Evolutionary conservation across 78 protist genomes (phyloP).

Genomic region (Dictyostelium intermedium): DNA sequence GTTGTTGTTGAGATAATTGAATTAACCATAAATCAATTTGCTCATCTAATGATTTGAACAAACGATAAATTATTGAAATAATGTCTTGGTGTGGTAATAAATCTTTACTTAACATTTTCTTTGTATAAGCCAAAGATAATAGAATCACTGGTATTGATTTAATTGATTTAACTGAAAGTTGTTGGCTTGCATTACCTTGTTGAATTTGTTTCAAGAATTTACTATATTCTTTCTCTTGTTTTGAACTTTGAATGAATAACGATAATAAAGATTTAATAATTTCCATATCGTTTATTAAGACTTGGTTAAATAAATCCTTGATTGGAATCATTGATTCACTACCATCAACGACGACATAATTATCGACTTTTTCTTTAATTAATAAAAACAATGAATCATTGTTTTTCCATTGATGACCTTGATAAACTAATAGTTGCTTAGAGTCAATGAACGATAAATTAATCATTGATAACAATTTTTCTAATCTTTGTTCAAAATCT

Average conservation of each 20-base stretch:
- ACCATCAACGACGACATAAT: neutral
- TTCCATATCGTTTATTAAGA: neutral
- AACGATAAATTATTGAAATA: conserved; percentile 6
- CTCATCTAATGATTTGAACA: conserved; percentile 29
- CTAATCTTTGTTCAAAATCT: conserved; percentile 8
- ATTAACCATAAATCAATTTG: conserved; percentile 51
- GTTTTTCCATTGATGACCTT: conserved; percentile 76
- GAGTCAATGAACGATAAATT: neutral
- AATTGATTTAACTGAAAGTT: neutral
- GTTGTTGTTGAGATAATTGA: neutral
- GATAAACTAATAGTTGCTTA: neutral
- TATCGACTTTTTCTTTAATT: conserved; percentile 25
- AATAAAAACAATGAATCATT: conserved; percentile 50
- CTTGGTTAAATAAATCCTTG: neutral
- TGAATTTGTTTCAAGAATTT: neutral
- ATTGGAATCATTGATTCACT: neutral
- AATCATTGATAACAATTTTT: neutral
- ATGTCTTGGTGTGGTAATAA: conserved; percentile 13
- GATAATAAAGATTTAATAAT: neutral
- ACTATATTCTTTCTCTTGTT: neutral
- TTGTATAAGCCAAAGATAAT: neutral
- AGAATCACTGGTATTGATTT: conserved; percentile 4
- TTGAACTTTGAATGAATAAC: neutral
- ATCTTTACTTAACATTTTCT: conserved; percentile 22
- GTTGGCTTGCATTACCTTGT: neutral